These are phyloP conservation scores for Sporobolomyces phaffii DNA, from an alignment of 768 basidiomycete genomes.

Conservation along the genomic window DNA sequence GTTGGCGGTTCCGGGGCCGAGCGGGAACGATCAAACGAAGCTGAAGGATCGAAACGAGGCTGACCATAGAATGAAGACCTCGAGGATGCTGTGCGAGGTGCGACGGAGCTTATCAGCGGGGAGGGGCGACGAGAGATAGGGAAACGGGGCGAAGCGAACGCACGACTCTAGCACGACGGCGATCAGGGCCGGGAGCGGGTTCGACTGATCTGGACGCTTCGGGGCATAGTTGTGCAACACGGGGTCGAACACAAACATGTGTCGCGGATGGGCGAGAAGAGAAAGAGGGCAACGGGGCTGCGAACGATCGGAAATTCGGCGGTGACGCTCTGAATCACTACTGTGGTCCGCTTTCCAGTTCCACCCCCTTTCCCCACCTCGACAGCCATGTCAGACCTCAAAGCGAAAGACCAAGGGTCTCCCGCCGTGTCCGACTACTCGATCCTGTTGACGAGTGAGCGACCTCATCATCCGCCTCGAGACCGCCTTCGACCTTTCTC, in stretches of 20 bases:
- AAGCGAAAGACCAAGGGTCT: not conserved
- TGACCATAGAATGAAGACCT: constrained; percentile 36
- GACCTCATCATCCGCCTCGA: not conserved
- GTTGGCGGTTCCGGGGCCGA: too few relatives aligned
- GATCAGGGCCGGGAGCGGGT: constrained; percentile 13
- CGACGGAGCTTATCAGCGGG: not conserved
- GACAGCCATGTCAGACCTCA: not conserved
- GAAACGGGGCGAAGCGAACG: not conserved
- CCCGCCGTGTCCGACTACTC: constrained; percentile 7
- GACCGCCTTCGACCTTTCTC: too few relatives aligned
- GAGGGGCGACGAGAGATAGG: not conserved
- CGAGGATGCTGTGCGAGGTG: constrained; percentile 15
- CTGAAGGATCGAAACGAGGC: too few relatives aligned
- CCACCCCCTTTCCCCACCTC: not conserved
- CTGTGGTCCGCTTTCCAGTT: not conserved
- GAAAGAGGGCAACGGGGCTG: not conserved
- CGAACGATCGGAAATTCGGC: not conserved
- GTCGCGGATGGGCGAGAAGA: not conserved
- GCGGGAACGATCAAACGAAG: too few relatives aligned
- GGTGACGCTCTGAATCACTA: not conserved
- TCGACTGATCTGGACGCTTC: constrained; percentile 2
- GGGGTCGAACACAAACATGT: constrained; percentile 9
- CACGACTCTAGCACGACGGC: constrained; percentile 30
- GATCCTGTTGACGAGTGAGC: constrained; percentile 10
- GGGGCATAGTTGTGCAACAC: not conserved